These are phyloP conservation scores for Dactylellina haptotyla DNA, from an alignment of 2,329 filamentous ascomycete species.

Conservation along the genomic window DNA sequence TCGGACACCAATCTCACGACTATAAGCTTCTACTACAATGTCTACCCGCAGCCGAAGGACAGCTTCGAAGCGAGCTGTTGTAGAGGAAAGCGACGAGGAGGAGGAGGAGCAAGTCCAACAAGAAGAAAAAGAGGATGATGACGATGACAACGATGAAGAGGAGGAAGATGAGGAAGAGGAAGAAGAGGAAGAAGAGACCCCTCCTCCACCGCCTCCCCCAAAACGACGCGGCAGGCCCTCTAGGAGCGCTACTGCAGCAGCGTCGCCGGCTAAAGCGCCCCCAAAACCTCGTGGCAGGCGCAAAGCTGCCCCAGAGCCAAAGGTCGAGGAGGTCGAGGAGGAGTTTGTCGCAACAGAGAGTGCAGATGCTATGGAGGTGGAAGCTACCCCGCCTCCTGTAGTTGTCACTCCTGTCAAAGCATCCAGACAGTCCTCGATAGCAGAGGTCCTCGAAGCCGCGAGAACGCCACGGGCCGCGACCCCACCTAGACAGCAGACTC, in stretches of 20 bases:
- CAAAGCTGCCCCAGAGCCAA: constrained; percentile 46
- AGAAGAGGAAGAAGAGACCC: constrained; percentile 29
- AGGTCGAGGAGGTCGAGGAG: constrained; percentile 51
- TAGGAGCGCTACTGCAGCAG: constrained; percentile 19
- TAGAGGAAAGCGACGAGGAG: constrained; percentile 38
- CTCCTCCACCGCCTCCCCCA: constrained; percentile 27
- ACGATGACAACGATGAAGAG: constrained; percentile 30
- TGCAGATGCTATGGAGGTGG: constrained; percentile 41
- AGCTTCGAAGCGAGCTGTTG: constrained; percentile 29
- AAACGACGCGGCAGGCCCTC: constrained; percentile 49
- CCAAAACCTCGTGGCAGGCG: constrained; percentile 46
- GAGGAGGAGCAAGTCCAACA: constrained; percentile 28
- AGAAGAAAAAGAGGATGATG: constrained; percentile 26
- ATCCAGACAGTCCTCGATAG: constrained; percentile 30
- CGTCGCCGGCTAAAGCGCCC: constrained; percentile 38
- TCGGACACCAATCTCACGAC: not conserved
- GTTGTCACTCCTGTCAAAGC: constrained; percentile 31
- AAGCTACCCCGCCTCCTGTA: constrained; percentile 33
- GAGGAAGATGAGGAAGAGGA: constrained; percentile 27
- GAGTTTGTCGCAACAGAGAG: not conserved
- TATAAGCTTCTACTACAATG: constrained; percentile 15
- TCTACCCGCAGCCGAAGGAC: constrained; percentile 44
- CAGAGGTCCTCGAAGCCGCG: constrained; percentile 1
- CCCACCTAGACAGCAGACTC: constrained; percentile 31
- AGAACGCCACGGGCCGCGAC: constrained; percentile 14